A percentile compares a stretch with the other conserved stretches of the same genome.
Evolutionary conservation across 257 asterid genomes (phyloP).

Genomic region (Ehretia macrophylla): DNA sequence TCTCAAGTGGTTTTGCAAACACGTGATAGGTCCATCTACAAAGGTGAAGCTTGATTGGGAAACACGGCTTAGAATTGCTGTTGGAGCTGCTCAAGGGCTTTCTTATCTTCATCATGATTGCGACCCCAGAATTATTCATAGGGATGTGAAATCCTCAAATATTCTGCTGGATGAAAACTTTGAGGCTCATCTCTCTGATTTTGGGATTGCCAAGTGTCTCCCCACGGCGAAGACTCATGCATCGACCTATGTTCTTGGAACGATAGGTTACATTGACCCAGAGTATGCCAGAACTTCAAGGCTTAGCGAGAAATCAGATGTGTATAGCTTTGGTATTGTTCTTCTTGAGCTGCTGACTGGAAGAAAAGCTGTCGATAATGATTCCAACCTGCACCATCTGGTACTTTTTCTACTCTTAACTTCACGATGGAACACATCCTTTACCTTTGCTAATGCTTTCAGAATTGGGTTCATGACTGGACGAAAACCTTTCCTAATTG

Average conservation of each 20-base stretch:
- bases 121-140: slow-evolving; percentile 77
- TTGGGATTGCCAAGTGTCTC: slow-evolving; percentile 78
- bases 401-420: slow-evolving; percentile 28
- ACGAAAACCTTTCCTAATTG: no score
- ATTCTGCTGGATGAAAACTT: slow-evolving; percentile 78
- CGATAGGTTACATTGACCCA: slow-evolving; percentile 96
- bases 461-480: no score
- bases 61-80: slow-evolving; percentile 74
- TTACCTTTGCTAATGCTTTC: not conserved
- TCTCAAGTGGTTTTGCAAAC: not conserved
- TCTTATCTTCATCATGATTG: slow-evolving; percentile 97
- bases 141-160: slow-evolving; percentile 93
- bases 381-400: slow-evolving; percentile 85
- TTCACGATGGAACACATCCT: not conserved
- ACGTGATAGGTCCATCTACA: slow-evolving; percentile 55
- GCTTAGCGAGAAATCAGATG: slow-evolving; percentile 87
- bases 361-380: slow-evolving; percentile 78
- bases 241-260: slow-evolving; percentile 87
- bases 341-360: slow-evolving; percentile 94
- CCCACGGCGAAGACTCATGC: slow-evolving; percentile 75
- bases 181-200: slow-evolving; percentile 94
- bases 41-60: slow-evolving; percentile 98
- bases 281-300: slow-evolving; percentile 93
- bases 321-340: slow-evolving; percentile 92
- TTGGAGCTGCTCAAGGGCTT: slow-evolving; percentile 97